These are phyloP conservation scores for Hemileccinum hortonii DNA, from an alignment of 1,284 basidiomycete genomes.

Conservation along the genomic window DNA sequence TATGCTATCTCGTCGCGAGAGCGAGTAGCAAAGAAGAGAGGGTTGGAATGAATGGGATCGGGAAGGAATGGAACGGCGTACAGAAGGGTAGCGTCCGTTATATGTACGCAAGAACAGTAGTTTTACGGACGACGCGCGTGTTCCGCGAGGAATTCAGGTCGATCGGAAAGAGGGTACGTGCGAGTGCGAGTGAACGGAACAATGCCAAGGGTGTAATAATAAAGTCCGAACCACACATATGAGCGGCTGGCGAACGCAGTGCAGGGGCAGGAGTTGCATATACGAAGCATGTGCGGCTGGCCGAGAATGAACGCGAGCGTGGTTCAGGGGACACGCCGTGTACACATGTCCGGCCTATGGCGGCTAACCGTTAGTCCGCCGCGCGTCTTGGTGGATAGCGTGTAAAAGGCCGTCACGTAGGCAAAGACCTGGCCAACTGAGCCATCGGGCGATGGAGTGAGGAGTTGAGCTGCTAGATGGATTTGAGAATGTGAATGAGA, in stretches of 20 bases:
- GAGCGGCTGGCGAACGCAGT: constrained; percentile 18
- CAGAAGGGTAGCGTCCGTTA: constrained; percentile 18
- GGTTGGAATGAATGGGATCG: constrained; percentile 6
- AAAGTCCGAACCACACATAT: constrained; percentile 5
- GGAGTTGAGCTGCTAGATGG: background rate
- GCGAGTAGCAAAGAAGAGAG: background rate
- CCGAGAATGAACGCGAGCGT: constrained; percentile 12
- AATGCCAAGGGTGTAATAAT: constrained; percentile 10
- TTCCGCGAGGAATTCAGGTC: constrained; percentile 14
- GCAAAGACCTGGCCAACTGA: background rate
- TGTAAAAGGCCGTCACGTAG: background rate
- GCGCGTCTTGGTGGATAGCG: background rate
- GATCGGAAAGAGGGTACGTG: constrained; percentile 14
- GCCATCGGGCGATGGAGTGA: background rate
- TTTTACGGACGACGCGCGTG: constrained; percentile 9
- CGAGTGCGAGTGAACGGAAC: constrained; percentile 13
- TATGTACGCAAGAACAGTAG: constrained; percentile 23
- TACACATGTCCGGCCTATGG: constrained; percentile 6
- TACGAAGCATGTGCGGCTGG: constrained; percentile 13
- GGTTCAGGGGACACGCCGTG: constrained; percentile 15
- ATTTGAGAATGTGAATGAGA: constrained; percentile 11
- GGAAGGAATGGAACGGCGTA: constrained; percentile 12
- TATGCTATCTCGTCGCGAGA: constrained; percentile 3
- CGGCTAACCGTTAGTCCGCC: background rate
- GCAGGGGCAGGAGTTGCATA: constrained; percentile 19